These are phyloP conservation scores for Cubamyces lactineus DNA, from an alignment of 768 basidiomycete genomes.

Conservation along the genomic window DNA sequence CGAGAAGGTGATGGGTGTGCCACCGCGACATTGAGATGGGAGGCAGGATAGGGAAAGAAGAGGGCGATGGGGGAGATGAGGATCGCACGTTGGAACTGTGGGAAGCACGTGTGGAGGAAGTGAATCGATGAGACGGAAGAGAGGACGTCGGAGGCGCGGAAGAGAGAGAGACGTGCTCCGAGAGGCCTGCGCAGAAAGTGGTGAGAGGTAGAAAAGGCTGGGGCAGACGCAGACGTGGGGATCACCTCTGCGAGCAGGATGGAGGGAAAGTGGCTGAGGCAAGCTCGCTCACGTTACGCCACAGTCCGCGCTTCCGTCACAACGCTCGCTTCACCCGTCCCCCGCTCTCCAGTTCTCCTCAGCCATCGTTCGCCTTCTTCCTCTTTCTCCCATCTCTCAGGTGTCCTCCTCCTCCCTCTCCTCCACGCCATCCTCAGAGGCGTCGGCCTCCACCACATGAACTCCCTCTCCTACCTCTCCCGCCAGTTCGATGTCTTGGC, in stretches of 20 bases:
- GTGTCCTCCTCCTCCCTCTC: constrained; percentile 15
- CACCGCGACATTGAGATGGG: constrained; percentile 3
- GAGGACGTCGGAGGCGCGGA: background rate
- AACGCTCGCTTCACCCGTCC: constrained; percentile 9
- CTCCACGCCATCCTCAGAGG: constrained; percentile 25
- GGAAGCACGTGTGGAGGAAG: constrained; percentile 20
- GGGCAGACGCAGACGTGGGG: background rate
- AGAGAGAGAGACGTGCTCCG: background rate
- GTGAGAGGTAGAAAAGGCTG: constrained; percentile 2
- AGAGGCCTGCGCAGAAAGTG: background rate
- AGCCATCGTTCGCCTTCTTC: constrained; percentile 20
- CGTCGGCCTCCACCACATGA: constrained; percentile 53
- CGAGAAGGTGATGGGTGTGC: constrained; percentile 13
- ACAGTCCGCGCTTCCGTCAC: background rate
- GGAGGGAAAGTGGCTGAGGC: constrained; percentile 6
- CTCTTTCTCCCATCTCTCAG: constrained; percentile 10
- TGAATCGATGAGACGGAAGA: constrained; percentile 13
- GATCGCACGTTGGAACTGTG: constrained; percentile 23
- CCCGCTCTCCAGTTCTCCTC: background rate
- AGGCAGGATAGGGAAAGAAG: background rate
- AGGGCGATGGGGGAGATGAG: background rate
- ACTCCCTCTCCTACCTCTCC: constrained; percentile 80
- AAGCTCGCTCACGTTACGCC: constrained; percentile 18
- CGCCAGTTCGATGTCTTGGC: constrained; percentile 81
- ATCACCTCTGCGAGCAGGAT: background rate